Evolutionary conservation across 768 basidiomycete genomes (phyloP).

Genomic region (Pleurotus tuber-regium): DNA sequence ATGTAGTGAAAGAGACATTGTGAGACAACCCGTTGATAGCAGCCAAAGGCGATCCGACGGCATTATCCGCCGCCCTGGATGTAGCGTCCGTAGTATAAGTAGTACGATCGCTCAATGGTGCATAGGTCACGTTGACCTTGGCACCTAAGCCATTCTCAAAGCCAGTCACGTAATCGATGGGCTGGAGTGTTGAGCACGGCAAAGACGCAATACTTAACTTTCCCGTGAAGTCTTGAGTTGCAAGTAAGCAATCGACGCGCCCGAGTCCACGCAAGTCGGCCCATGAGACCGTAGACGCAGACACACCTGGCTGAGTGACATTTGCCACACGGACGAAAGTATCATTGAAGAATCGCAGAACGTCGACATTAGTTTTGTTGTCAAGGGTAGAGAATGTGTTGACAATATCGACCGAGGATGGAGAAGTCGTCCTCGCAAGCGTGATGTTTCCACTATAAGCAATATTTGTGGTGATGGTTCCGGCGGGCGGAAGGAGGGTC

Average conservation of each 20-base stretch:
- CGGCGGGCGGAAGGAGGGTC: not conserved
- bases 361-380: constrained; percentile 1
- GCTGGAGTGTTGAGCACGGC: constrained; percentile 3
- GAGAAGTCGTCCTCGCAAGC: not conserved
- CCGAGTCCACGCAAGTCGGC: constrained; percentile 5
- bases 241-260: not conserved
- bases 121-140: constrained; percentile 5
- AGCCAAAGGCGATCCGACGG: not conserved
- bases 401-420: not conserved
- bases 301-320: constrained; percentile 4
- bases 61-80: not conserved
- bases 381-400: constrained; percentile 1
- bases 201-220: not conserved
- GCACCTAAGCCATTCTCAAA: constrained; percentile 4
- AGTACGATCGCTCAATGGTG: constrained; percentile 2
- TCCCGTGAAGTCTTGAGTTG: not conserved
- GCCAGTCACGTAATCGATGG: not conserved
- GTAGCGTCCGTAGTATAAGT: constrained; percentile 4
- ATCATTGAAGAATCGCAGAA: constrained; percentile 4
- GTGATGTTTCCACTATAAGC: constrained; percentile 5
- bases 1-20: not conserved
- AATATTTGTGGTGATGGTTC: not conserved
- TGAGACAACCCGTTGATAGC: not conserved
- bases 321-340: constrained; percentile 1
- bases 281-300: not conserved